Base-by-base conservation (phyloP, 257 asterid species). In the Buddleja alternifolia region DNA sequence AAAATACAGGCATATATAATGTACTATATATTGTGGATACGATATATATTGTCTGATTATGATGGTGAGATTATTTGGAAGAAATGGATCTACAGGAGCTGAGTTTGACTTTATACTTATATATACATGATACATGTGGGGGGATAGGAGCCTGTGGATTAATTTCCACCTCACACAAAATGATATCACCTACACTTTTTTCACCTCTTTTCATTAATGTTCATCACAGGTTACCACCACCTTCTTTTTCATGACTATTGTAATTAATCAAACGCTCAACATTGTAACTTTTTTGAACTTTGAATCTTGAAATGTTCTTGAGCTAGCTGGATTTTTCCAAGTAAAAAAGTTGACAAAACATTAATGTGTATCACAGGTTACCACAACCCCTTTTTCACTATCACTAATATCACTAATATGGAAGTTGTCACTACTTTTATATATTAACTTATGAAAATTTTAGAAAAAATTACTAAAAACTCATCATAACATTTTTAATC, bases 161-260 rank as follows among this genome's bases (percentile, higher is more conserved):
- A 83, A 89, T 77, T 77, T 71, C 85, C 83, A 84, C 88, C 88
- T 83, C 93, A 73, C 80, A 69, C 15, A 75, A 52, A 65, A 52
- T n/a, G n/a, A n/a, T n/a, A n/a, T 73, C 53, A 45, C 63, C 59
- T 50, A 70, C 77, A 29, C 78, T 70, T 74, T 84, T 78, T 85
- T 62, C 80, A 80, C 82, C 82, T 21, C 85, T 71, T 63, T 79
- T 71, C 82, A 90, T 90, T 94, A 75, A 94, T 91, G 87, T 75
- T 67, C 59, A 50, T 94, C 99, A 94, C 99, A 94, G 86, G 93
- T 80, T 87, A 81, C 89, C 91, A 78, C 79, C 92, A 78, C 89
- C 90, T 78, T 75, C 71, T 77, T 90, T 90, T 87, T 64, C 99
- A 89, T 80, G 93, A 90, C 88, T 80, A 40, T 69, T 80, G 75